Evolutionary conservation across 2,329 filamentous ascomycete species (phyloP).

Genomic region (Neonectria magnoliae): DNA sequence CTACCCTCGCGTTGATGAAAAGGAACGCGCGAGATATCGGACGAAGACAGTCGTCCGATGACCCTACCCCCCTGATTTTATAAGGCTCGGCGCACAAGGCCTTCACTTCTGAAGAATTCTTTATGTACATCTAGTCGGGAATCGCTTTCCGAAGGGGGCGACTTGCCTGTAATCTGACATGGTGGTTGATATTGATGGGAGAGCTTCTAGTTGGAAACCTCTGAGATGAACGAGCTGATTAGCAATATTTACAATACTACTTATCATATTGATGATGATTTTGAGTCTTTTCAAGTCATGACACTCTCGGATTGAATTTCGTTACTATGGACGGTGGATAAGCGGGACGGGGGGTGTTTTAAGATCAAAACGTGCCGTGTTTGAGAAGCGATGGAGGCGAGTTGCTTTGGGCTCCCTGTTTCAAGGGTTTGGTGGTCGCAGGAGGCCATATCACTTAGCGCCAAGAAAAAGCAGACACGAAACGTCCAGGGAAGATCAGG

Average conservation of each 20-base stretch:
- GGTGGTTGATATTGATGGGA: not conserved
- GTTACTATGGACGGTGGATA: not conserved
- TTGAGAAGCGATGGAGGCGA: not conserved
- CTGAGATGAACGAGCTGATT: slow-evolving; percentile 11
- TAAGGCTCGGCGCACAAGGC: slow-evolving; percentile 19
- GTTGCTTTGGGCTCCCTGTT: not conserved
- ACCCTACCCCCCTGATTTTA: slow-evolving; percentile 7
- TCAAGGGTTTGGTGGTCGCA: not conserved
- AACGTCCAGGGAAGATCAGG: not conserved
- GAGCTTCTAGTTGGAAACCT: slow-evolving; percentile 1
- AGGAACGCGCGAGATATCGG: slow-evolving; percentile 3
- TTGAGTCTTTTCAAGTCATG: not conserved
- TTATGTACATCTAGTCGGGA: slow-evolving; percentile 22
- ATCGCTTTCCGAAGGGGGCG: not conserved
- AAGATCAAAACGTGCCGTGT: not conserved
- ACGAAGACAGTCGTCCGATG: slow-evolving; percentile 4
- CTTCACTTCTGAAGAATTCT: slow-evolving; percentile 12
- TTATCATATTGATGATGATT: not conserved
- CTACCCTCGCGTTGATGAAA: slow-evolving; percentile 16
- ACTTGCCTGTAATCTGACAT: slow-evolving; percentile 7
- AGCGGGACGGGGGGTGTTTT: not conserved
- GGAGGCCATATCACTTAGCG: not conserved
- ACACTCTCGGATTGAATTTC: not conserved
- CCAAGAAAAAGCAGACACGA: not conserved
- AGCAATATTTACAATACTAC: not conserved